Conservation (phyloP, 768 basidiomycete genomes). For the Macrocybe gigantea region DNA sequence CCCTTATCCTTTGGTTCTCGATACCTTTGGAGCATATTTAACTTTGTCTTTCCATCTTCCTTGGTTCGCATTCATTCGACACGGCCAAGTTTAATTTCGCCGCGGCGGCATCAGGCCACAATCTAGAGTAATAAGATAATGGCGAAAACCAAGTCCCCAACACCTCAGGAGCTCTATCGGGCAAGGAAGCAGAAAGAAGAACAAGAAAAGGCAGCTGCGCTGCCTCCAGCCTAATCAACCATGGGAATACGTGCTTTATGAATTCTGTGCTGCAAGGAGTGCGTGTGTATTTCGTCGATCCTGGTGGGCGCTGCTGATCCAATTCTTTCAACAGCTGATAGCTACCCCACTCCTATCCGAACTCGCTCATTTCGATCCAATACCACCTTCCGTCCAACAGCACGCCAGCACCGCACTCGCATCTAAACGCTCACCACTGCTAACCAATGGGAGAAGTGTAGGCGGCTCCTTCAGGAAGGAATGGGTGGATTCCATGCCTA, state of each 20-base stretch:
- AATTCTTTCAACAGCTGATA: slow-evolving; percentile 42
- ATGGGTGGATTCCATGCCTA: slow-evolving; percentile 57
- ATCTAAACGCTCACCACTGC: slow-evolving; percentile 54
- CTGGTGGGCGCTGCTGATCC: neutral
- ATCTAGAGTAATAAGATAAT: slow-evolving; percentile 19
- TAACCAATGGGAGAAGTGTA: slow-evolving; percentile 60
- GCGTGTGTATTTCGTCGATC: slow-evolving; percentile 27
- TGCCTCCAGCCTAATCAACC: slow-evolving; percentile 73
- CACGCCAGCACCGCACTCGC: slow-evolving; percentile 33
- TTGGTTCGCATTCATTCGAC: too few relatives aligned
- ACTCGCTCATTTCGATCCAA: slow-evolving; percentile 48
- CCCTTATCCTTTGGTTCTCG: too few relatives aligned
- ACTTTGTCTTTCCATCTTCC: too few relatives aligned
- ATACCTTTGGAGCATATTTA: too few relatives aligned
- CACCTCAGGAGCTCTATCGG: slow-evolving; percentile 59
- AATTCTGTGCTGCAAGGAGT: slow-evolving; percentile 91
- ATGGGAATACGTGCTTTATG: slow-evolving; percentile 94
- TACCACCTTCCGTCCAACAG: slow-evolving; percentile 34
- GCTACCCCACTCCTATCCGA: slow-evolving; percentile 58
- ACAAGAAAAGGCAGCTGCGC: slow-evolving; percentile 47
- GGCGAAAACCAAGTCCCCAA: slow-evolving; percentile 49
- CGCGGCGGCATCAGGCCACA: too few relatives aligned
- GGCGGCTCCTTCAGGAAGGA: slow-evolving; percentile 46
- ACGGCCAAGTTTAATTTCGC: too few relatives aligned
- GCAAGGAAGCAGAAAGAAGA: slow-evolving; percentile 59